Percentiles rank a stretch among this genome's conserved stretches.
These are phyloP conservation scores for Colletotrichum camelliae DNA, from an alignment of 2,329 filamentous ascomycete species.

Conservation along the genomic window DNA sequence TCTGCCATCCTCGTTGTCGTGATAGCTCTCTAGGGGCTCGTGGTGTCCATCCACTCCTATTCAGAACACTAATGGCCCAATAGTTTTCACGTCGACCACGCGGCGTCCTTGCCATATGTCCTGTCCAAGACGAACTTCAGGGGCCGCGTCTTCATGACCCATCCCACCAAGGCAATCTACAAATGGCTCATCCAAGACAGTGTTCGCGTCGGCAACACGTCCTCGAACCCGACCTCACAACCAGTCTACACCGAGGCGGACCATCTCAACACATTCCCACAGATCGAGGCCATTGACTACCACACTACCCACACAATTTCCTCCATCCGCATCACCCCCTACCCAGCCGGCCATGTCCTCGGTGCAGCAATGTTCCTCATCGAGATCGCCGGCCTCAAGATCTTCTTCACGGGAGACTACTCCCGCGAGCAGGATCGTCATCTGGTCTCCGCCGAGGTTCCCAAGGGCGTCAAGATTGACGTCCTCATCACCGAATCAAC, in stretches of 20 bases:
- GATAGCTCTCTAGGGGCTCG: constrained; percentile 2
- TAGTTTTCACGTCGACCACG: constrained; percentile 98
- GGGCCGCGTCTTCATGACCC: constrained; percentile 97
- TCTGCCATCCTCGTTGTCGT: constrained; percentile 20
- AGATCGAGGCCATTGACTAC: constrained; percentile 98
- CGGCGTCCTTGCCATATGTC: constrained; percentile 97
- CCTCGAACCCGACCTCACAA: constrained; percentile 68
- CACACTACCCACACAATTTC: constrained; percentile 97
- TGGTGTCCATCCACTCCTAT: neutral
- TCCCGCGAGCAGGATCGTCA: constrained; percentile 95
- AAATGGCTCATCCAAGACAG: constrained; percentile 99
- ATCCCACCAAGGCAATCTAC: constrained; percentile 99
- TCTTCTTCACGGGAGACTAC: constrained; percentile 98
- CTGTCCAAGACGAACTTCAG: constrained; percentile 98
- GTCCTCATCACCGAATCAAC: constrained; percentile 98
- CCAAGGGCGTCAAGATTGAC: constrained; percentile 88
- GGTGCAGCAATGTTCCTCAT: constrained; percentile 98
- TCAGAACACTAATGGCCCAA: neutral
- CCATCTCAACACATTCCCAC: constrained; percentile 88
- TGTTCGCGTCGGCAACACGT: constrained; percentile 82
- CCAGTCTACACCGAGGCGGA: constrained; percentile 95
- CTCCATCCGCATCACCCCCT: constrained; percentile 94
- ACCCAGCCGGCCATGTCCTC: constrained; percentile 96
- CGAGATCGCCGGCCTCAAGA: constrained; percentile 95
- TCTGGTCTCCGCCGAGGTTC: constrained; percentile 91